Percentiles rank a stretch among this genome's conserved stretches.
phyloP scores from a whole-genome alignment of 1,284 basidiomycete genomes.

The Sphagnurus paluster region DNA sequence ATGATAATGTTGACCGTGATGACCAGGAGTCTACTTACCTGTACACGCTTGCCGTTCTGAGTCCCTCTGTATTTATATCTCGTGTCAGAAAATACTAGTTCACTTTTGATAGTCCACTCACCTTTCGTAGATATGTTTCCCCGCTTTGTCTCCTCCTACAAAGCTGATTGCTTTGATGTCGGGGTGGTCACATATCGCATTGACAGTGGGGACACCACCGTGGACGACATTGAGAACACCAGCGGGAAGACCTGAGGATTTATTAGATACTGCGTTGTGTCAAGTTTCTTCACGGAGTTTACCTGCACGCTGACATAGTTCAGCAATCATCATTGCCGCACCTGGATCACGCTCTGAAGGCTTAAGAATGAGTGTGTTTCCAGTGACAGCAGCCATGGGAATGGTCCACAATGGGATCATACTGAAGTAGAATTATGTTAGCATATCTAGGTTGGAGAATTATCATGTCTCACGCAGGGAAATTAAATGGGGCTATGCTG shows the following conservation, averaged over 20 bases:
- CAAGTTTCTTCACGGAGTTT: constrained; percentile 7
- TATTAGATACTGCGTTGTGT: background rate
- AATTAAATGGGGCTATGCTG: constrained; percentile 91
- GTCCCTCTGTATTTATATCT: constrained; percentile 63
- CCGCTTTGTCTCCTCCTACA: constrained; percentile 94
- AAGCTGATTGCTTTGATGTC: constrained; percentile 94
- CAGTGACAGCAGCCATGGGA: constrained; percentile 85
- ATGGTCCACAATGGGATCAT: constrained; percentile 99
- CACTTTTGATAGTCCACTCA: constrained; percentile 27
- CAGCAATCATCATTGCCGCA: constrained; percentile 96
- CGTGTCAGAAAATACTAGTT: constrained; percentile 12
- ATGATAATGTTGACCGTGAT: constrained; percentile 4
- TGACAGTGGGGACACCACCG: constrained; percentile 87
- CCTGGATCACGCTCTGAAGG: constrained; percentile 97
- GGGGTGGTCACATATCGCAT: constrained; percentile 92
- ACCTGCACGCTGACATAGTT: constrained; percentile 87
- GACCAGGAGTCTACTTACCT: constrained; percentile 42
- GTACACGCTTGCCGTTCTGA: constrained; percentile 89
- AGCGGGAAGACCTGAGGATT: constrained; percentile 59
- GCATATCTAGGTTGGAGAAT: background rate
- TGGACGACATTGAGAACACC: constrained; percentile 91
- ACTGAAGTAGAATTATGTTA: constrained; percentile 38
- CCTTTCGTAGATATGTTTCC: constrained; percentile 93
- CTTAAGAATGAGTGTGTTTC: constrained; percentile 94
- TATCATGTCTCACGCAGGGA: constrained; percentile 69